Base-by-base conservation (phyloP, 768 basidiomycete genomes). In the Russula olivacea region DNA sequence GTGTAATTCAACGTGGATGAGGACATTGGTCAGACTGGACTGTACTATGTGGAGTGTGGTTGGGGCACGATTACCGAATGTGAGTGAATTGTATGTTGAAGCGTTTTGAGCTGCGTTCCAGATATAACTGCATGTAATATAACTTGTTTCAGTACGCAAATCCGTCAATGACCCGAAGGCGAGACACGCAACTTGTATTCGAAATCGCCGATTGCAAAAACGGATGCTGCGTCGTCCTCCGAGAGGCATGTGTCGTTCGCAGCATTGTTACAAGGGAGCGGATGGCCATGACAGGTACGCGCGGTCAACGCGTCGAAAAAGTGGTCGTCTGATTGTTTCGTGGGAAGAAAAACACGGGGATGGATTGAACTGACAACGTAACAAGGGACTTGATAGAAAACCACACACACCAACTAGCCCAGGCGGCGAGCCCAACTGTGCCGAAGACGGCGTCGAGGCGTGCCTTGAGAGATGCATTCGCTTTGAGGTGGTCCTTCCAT, bases 251-350 rank as follows among this genome's bases (percentile, higher is more conserved):
- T 69, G 4, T 78, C 76, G 5, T 19, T 17, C 4, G 70, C 73
- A 15, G 71, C 59, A 60, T 80, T 81, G 62, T 80, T 81, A 62
- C 80, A 81, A 0, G 80, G 80, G 15, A 81, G 69, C 0, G 75
- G 69, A 58, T 78, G 78, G 2, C 75, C 76, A 58, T 78, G 69
- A 64, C 80, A 81, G 1, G 78, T 80, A 52, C 80, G 71, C 4
- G 81, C 79, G 19, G 73, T 76, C 69, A 81, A 79, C n/a, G 77
- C 78, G 67, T 81, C 80, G 68, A 81, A 81, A 72, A 76, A 81
- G 61, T 80, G 81, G 59, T 81, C 78, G 63, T 79, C 78, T 79
- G 61, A 21, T 3, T 10, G 19, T 40, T 40, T 40, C 6, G 15
- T 40, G 38, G 54, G 40, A 19, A 30, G 30, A 55, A 19, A 60